Conservation (phyloP, 306 rosid genomes). For the Quercus rubra region DNA sequence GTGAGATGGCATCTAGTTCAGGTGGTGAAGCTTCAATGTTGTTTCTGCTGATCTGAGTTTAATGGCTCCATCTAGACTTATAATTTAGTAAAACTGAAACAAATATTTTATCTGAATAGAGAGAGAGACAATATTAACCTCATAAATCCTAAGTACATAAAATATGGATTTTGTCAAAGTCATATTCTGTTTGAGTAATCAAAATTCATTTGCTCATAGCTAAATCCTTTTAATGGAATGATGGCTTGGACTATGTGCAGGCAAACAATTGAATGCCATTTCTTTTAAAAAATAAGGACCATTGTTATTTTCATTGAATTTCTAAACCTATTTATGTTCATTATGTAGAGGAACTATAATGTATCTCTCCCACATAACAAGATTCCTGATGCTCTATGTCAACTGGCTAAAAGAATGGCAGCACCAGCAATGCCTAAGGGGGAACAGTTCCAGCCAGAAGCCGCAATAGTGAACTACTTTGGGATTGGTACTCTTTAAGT, state of each 20-base stretch:
- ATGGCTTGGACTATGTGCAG: not conserved
- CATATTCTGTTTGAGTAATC: not conserved
- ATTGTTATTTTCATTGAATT: not conserved
- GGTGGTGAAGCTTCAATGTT: not conserved
- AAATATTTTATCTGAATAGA: too few species aligned
- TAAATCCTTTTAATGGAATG: not conserved
- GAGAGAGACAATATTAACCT: too few species aligned
- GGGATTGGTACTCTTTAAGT: slow-evolving; percentile 48
- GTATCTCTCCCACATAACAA: slow-evolving; percentile 72
- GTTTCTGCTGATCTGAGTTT: not conserved
- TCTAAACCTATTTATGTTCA: slow-evolving; percentile 6
- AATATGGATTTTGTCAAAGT: not conserved
- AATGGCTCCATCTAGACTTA: too few species aligned
- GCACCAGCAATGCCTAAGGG: slow-evolving; percentile 78
- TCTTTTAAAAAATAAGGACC: not conserved
- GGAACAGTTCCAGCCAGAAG: slow-evolving; percentile 87
- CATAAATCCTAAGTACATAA: too few species aligned
- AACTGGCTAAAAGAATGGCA: slow-evolving; percentile 75
- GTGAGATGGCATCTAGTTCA: not conserved
- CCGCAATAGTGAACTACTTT: slow-evolving; percentile 90
- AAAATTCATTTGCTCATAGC: not conserved
- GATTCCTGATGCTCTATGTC: slow-evolving; percentile 69
- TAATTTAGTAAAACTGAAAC: too few species aligned
- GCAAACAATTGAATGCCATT: not conserved
- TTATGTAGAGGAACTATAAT: slow-evolving; percentile 68